Conservation (phyloP, 345 rosid genomes). For the Mangifera indica region DNA sequence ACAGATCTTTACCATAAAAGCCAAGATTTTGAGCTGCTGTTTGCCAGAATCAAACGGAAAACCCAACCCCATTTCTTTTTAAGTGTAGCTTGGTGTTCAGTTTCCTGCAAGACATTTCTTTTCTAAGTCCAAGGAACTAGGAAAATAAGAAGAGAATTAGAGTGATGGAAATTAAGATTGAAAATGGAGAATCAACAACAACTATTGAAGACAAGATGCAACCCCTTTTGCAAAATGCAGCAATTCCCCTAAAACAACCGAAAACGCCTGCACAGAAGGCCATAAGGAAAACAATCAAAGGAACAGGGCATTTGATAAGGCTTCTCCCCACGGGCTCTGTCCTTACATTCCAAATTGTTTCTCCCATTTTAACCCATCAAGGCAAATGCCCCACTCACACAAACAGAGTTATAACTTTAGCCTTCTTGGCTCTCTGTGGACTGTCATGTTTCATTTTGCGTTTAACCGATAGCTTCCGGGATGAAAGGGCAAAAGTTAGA, state of each 20-base stretch:
- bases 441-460: slow-evolving; percentile 8
- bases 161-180: background rate
- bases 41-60: background rate
- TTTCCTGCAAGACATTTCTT: slow-evolving; percentile 1
- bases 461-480: slow-evolving; percentile 16
- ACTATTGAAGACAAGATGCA: background rate
- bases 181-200: background rate
- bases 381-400: slow-evolving; percentile 17
- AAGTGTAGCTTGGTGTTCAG: background rate
- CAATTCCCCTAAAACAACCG: background rate
- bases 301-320: slow-evolving; percentile 14
- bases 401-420: background rate
- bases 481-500: slow-evolving; percentile 18
- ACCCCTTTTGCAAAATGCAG: slow-evolving; percentile 11
- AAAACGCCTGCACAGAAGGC: slow-evolving; percentile 14
- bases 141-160: background rate
- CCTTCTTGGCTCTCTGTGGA: slow-evolving; percentile 6
- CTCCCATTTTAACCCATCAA: slow-evolving; percentile 16
- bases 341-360: slow-evolving; percentile 14
- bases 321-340: slow-evolving; percentile 18
- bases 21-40: background rate
- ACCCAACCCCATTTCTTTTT: background rate
- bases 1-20: slow-evolving; percentile 5
- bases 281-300: slow-evolving; percentile 16
- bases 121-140: background rate